These are phyloP conservation scores for Neoboletus subvelutipes DNA, from an alignment of 768 basidiomycete species.

Conservation along the genomic window DNA sequence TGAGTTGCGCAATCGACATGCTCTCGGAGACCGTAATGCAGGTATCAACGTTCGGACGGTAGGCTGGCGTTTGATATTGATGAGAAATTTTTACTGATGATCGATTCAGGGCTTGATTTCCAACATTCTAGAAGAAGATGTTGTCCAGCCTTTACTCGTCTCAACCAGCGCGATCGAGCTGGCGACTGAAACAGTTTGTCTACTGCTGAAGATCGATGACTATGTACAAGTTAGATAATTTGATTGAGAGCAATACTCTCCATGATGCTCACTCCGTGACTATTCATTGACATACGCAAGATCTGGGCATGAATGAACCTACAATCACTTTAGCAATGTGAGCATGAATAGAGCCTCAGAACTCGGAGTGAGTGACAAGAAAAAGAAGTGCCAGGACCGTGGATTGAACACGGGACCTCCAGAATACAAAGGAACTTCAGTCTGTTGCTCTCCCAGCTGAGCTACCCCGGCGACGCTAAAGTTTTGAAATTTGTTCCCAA, in stretches of 20 bases:
- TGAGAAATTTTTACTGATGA: slow-evolving; percentile 5
- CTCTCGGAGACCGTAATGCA: slow-evolving; percentile 89
- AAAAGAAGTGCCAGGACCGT: slow-evolving; percentile 62
- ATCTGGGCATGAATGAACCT: neutral
- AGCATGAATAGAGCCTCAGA: neutral
- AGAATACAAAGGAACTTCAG: slow-evolving; percentile 56
- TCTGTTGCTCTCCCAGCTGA: slow-evolving; percentile 78
- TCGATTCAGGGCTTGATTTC: slow-evolving; percentile 81
- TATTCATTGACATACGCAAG: neutral
- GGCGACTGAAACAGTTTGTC: slow-evolving; percentile 95
- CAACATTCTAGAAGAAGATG: slow-evolving; percentile 96
- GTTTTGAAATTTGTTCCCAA: rapidly evolving
- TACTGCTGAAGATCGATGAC: slow-evolving; percentile 94
- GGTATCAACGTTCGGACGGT: slow-evolving; percentile 99
- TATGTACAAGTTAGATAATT: slow-evolving; percentile 75
- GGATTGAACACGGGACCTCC: slow-evolving; percentile 81
- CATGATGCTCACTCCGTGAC: neutral
- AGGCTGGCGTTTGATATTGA: slow-evolving; percentile 20
- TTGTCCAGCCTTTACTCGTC: slow-evolving; percentile 93
- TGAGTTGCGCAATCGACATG: slow-evolving; percentile 95
- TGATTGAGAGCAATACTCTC: neutral
- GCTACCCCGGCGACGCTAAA: slow-evolving; percentile 51
- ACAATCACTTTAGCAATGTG: neutral
- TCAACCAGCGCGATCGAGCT: slow-evolving; percentile 95
- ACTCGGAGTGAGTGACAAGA: neutral